Conservation (phyloP, 1,284 basidiomycete genomes). For the Apiotrichum sp. region DNA sequence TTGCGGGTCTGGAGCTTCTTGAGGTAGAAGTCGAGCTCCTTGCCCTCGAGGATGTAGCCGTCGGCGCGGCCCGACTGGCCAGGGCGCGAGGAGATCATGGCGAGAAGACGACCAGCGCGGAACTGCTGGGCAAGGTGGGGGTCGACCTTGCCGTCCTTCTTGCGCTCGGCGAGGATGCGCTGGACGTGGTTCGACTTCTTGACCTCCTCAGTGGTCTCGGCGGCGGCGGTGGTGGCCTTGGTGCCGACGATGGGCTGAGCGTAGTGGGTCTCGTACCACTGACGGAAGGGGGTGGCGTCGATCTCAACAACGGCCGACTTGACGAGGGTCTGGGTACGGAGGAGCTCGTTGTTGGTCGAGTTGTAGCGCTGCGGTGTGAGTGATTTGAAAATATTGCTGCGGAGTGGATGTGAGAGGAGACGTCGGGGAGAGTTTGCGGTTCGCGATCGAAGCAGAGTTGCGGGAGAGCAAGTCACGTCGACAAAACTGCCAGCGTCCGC, state of each 20-base stretch:
- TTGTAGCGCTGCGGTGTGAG: constrained; percentile 71
- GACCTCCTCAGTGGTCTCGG: constrained; percentile 53
- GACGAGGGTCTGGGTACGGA: constrained; percentile 95
- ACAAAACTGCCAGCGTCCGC: no score
- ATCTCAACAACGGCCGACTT: constrained; percentile 91
- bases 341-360: constrained; percentile 96
- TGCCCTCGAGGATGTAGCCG: constrained; percentile 92
- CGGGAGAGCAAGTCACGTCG: no score
- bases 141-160: constrained; percentile 90
- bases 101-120: constrained; percentile 56
- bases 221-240: constrained; percentile 54
- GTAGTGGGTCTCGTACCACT: constrained; percentile 97
- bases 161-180: constrained; percentile 76
- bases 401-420: background rate
- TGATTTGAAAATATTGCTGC: no score
- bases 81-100: constrained; percentile 80
- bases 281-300: constrained; percentile 93
- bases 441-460: background rate
- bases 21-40: constrained; percentile 94
- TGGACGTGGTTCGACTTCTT: constrained; percentile 85
- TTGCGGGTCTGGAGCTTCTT: constrained; percentile 86
- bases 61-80: constrained; percentile 91
- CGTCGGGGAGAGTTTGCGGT: background rate
- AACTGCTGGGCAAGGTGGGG: constrained; percentile 62
- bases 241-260: constrained; percentile 81